Conservation (phyloP, 2,329 filamentous ascomycete genomes). For the Myriosclerotinia duriaeana region DNA sequence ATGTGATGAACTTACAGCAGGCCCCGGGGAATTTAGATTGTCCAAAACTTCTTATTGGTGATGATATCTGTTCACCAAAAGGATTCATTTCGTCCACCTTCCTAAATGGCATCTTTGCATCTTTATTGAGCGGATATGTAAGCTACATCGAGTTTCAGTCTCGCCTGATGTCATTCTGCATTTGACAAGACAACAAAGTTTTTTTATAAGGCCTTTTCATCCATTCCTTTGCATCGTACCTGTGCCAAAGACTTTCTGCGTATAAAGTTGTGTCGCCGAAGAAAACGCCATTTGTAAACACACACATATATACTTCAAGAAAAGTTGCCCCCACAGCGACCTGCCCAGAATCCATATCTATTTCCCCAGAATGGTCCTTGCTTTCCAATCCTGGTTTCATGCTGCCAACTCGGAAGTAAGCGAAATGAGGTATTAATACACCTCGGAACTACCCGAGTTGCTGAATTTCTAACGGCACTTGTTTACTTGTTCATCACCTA, state of each 20-base stretch:
- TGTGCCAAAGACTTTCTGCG: background rate
- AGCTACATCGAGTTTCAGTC: too few relatives aligned
- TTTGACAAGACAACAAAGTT: background rate
- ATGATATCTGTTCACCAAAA: background rate
- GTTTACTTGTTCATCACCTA: too few relatives aligned
- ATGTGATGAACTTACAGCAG: background rate
- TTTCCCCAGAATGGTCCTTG: background rate
- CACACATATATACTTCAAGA: too few relatives aligned
- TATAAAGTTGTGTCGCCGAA: too few relatives aligned
- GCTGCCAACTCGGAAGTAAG: too few relatives aligned
- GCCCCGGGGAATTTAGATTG: constrained; percentile 1
- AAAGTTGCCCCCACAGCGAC: too few relatives aligned
- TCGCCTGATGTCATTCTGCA: background rate
- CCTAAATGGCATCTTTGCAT: background rate
- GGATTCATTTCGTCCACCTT: background rate
- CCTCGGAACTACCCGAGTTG: too few relatives aligned
- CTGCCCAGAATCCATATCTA: background rate
- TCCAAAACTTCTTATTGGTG: background rate
- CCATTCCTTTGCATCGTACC: background rate
- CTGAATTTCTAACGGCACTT: background rate
- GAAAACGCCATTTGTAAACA: background rate
- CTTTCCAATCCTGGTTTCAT: background rate
- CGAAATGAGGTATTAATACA: too few relatives aligned
- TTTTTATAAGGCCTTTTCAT: background rate
- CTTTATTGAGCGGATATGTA: too few relatives aligned